A percentile compares a stretch with the other conserved stretches of the same genome.
Conservation (phyloP, 2,329 filamentous ascomycete species). For the Neonectria ditissima region DNA sequence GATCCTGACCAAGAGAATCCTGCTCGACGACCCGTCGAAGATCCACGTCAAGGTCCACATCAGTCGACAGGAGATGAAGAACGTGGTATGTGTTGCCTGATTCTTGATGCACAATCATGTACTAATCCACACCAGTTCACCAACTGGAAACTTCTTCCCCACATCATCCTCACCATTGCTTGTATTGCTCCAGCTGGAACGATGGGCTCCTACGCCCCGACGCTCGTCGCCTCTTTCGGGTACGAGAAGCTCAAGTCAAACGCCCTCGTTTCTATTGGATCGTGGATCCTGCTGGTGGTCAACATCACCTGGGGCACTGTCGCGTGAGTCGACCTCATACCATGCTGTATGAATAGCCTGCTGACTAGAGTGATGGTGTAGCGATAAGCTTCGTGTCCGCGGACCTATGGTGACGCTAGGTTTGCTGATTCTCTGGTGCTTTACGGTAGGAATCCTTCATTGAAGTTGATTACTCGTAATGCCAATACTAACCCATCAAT, state of each 20-base stretch:
- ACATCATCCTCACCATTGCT: slow-evolving; percentile 42
- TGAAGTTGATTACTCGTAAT: neutral
- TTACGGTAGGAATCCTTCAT: slow-evolving; percentile 19
- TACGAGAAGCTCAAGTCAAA: slow-evolving; percentile 48
- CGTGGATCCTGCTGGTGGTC: slow-evolving; percentile 49
- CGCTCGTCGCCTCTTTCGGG: slow-evolving; percentile 49
- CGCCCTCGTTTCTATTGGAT: slow-evolving; percentile 50
- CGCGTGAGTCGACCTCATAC: slow-evolving; percentile 2
- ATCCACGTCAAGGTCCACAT: slow-evolving; percentile 45
- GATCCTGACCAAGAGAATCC: slow-evolving; percentile 50
- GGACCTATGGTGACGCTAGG: slow-evolving; percentile 34
- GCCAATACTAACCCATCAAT: slow-evolving; percentile 3
- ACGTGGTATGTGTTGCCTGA: slow-evolving; percentile 42
- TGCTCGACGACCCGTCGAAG: slow-evolving; percentile 48
- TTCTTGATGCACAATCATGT: no score
- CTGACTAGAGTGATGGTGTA: slow-evolving; percentile 11
- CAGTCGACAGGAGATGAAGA: slow-evolving; percentile 48
- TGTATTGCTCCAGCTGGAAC: slow-evolving; percentile 34
- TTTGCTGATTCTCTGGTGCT: slow-evolving; percentile 34
- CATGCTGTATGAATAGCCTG: neutral
- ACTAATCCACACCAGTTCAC: slow-evolving; percentile 45
- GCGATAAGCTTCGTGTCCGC: slow-evolving; percentile 37
- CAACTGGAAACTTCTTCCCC: slow-evolving; percentile 53
- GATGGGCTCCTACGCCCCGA: slow-evolving; percentile 38
- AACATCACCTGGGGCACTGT: slow-evolving; percentile 49